Conservation (phyloP, 1,284 basidiomycete species). For the Moniliella sp. region DNA sequence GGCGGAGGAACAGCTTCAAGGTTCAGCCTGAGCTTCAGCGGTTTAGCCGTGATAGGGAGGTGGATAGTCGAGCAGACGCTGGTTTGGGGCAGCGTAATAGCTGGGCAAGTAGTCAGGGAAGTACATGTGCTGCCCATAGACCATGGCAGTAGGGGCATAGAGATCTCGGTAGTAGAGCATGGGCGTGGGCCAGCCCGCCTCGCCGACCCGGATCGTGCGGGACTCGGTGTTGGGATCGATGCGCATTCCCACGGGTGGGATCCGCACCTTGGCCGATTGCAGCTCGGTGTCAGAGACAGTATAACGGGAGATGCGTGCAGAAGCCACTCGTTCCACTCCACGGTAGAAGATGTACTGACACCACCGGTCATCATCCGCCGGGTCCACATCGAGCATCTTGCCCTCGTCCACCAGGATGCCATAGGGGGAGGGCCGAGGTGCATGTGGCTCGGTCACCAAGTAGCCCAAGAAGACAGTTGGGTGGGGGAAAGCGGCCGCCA, state of each 20-base stretch:
- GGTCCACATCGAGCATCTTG: conserved; percentile 37
- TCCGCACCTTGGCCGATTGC: conserved; percentile 23
- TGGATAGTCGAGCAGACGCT: too few relatives aligned
- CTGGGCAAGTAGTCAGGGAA: too few relatives aligned
- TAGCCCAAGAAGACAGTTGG: conserved; percentile 59
- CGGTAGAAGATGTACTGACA: conserved; percentile 29
- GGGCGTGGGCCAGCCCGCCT: background rate
- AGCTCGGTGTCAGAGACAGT: conserved; percentile 29
- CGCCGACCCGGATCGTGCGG: background rate
- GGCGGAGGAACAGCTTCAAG: too few relatives aligned
- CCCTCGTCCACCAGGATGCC: conserved; percentile 44
- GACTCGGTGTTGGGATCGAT: background rate
- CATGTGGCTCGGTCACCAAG: conserved; percentile 54
- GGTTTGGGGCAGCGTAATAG: too few relatives aligned
- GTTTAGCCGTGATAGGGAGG: too few relatives aligned
- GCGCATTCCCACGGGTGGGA: conserved; percentile 5
- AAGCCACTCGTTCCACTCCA: conserved; percentile 17
- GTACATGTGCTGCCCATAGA: too few relatives aligned
- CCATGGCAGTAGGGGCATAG: too few relatives aligned
- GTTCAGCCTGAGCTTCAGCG: too few relatives aligned
- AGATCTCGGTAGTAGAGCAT: background rate
- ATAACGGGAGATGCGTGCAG: conserved; percentile 24
- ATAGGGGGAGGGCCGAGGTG: conserved; percentile 56
- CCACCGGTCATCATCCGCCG: conserved; percentile 18
- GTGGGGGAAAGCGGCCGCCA: conserved; percentile 49